Percentiles rank a stretch among this genome's conserved stretches.
These are phyloP conservation scores for Xerocomellus intermedius DNA, from an alignment of 768 basidiomycete species.

Conservation along the genomic window DNA sequence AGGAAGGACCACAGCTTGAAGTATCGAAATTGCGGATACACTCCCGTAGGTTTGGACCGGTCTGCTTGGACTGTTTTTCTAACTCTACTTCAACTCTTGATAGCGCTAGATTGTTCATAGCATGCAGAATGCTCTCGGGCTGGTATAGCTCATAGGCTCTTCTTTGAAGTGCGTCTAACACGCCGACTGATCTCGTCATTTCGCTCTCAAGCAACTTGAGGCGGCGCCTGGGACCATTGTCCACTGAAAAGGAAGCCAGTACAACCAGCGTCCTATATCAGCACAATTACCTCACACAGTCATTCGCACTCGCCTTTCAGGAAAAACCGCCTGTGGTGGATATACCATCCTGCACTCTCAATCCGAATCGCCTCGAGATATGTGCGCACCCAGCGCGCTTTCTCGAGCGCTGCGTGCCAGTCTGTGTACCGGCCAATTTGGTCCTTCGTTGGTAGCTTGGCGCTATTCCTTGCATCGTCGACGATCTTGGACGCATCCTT, in stretches of 20 bases:
- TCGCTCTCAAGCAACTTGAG: constrained; percentile 27
- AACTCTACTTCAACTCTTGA: background rate
- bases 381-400: constrained; percentile 20
- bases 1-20: background rate
- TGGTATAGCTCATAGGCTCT: constrained; percentile 17
- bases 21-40: background rate
- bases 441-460: constrained; percentile 19
- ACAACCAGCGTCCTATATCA: too few relatives aligned
- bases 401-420: constrained; percentile 14
- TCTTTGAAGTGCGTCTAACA: constrained; percentile 15
- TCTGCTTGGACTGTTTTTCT: background rate
- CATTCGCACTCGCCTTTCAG: constrained; percentile 21
- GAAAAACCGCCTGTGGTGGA: constrained; percentile 34
- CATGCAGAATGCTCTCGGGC: background rate
- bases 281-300: too few relatives aligned
- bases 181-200: constrained; percentile 26
- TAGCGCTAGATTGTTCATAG: background rate
- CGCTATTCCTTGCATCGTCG: constrained; percentile 14
- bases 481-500: constrained; percentile 29
- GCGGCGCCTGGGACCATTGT: constrained; percentile 30
- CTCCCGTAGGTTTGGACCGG: background rate
- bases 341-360: constrained; percentile 30
- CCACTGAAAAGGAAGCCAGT: constrained; percentile 14
- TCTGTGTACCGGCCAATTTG: constrained; percentile 15
- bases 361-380: constrained; percentile 36